Conservation (phyloP, 352 stramenopile genomes). For the Lagenidium giganteum region DNA sequence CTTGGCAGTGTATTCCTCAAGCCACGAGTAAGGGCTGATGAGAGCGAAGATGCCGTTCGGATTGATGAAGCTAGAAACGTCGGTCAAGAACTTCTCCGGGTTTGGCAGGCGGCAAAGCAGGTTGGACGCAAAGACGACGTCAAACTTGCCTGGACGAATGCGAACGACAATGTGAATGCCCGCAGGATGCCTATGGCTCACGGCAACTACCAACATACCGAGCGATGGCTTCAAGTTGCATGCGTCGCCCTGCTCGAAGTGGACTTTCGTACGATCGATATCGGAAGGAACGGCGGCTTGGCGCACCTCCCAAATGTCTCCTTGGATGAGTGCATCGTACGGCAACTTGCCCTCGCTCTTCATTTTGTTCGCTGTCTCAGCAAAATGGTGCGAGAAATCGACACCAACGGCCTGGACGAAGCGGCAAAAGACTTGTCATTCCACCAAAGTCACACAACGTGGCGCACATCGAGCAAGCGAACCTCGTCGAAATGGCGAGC, state of each 20-base stretch:
- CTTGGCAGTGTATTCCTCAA: conserved; percentile 94
- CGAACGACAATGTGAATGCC: too few species aligned
- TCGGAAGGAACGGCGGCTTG: conserved; percentile 58
- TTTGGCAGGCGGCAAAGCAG: conserved; percentile 94
- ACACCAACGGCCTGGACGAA: conserved; percentile 88
- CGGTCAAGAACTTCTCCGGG: conserved; percentile 85
- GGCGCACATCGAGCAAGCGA: background rate
- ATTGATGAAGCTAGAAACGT: conserved; percentile 85
- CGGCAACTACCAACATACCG: conserved; percentile 67
- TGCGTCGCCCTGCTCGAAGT: conserved; percentile 94
- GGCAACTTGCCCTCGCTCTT: conserved; percentile 69
- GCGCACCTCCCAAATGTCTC: conserved; percentile 63
- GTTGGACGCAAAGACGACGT: conserved; percentile 94
- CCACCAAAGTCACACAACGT: background rate
- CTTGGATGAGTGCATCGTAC: conserved; percentile 88
- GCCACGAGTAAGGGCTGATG: conserved; percentile 96
- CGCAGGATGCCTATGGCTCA: too few species aligned
- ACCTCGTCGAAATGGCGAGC: conserved; percentile 91
- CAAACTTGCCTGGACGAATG: conserved; percentile 90
- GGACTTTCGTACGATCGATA: conserved; percentile 50
- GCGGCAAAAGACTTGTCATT: background rate
- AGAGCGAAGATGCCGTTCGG: conserved; percentile 91
- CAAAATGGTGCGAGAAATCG: conserved; percentile 92
- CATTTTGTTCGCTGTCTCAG: conserved; percentile 83
- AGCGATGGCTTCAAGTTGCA: conserved; percentile 78